Evolutionary conservation across 371 early-diverging fungal species (phyloP).

Genomic region (Batkoa obscura): DNA sequence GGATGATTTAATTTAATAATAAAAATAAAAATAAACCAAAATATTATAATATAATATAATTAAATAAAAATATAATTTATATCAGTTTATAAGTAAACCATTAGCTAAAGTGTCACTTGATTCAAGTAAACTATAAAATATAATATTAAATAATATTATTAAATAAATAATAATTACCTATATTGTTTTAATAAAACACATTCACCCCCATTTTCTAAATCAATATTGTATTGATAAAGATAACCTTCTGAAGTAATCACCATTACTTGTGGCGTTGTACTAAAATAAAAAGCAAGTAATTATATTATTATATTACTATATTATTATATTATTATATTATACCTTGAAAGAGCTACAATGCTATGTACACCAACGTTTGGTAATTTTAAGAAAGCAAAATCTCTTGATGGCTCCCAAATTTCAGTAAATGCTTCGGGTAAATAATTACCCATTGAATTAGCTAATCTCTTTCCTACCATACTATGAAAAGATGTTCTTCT

Average conservation of each 20-base stretch:
- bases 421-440: constrained; percentile 75
- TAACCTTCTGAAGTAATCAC: constrained; percentile 83
- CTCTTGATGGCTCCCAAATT: constrained; percentile 86
- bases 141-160: too few relatives aligned
- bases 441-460: constrained; percentile 59
- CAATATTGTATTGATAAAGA: constrained; percentile 77
- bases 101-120: constrained; percentile 3
- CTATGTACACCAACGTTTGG: constrained; percentile 64
- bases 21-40: too few relatives aligned
- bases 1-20: too few relatives aligned
- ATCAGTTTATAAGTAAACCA: background rate
- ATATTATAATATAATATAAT: too few relatives aligned
- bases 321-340: too few relatives aligned
- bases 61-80: too few relatives aligned
- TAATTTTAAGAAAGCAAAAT: constrained; percentile 80
- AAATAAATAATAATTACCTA: constrained; percentile 15
- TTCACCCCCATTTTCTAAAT: constrained; percentile 79
- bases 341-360: constrained; percentile 60
- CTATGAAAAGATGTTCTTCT: constrained; percentile 32
- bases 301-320: background rate
- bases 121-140: background rate
- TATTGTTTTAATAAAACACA: constrained; percentile 66
- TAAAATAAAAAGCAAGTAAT: constrained; percentile 10
- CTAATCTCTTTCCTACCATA: constrained; percentile 27
- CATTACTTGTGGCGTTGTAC: constrained; percentile 61